These are phyloP conservation scores for Alternaria postmessia DNA, from an alignment of 2,329 filamentous ascomycete genomes.

Conservation along the genomic window DNA sequence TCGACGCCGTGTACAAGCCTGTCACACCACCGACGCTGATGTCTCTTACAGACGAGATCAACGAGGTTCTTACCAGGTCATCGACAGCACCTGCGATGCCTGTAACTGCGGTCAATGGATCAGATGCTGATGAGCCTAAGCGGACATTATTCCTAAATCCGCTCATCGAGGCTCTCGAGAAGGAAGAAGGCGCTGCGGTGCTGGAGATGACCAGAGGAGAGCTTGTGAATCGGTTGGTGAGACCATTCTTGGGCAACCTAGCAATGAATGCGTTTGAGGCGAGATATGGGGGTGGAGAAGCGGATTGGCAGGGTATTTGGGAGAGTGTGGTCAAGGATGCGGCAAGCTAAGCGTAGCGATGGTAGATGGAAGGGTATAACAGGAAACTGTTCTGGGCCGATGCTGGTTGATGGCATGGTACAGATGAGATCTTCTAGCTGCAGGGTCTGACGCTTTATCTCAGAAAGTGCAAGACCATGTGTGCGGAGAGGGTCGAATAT, in stretches of 20 bases:
- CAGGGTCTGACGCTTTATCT: neutral
- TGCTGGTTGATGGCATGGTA: neutral
- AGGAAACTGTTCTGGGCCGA: neutral
- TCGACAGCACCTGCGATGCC: conserved; percentile 12
- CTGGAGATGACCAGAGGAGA: conserved; percentile 64
- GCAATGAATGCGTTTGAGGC: conserved; percentile 95
- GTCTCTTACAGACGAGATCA: conserved; percentile 84
- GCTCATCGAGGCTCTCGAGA: conserved; percentile 44
- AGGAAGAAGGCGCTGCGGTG: conserved; percentile 53
- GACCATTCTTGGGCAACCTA: conserved; percentile 89
- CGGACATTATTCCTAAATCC: conserved; percentile 56
- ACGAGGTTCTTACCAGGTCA: conserved; percentile 68
- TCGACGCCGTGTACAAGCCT: conserved; percentile 90
- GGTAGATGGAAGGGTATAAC: neutral
- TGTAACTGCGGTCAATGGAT: conserved; percentile 1
- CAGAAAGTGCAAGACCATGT: neutral
- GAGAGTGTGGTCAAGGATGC: conserved; percentile 44
- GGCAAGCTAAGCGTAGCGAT: conserved; percentile 11
- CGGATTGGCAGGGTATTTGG: conserved; percentile 44
- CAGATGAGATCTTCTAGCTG: neutral
- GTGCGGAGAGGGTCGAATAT: neutral
- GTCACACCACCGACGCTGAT: conserved; percentile 69
- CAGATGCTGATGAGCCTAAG: conserved; percentile 27
- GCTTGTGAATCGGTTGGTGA: conserved; percentile 77
- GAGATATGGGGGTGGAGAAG: conserved; percentile 79